These are phyloP conservation scores for Picea abies DNA, from an alignment of 83 land plant species.

Conservation along the genomic window DNA sequence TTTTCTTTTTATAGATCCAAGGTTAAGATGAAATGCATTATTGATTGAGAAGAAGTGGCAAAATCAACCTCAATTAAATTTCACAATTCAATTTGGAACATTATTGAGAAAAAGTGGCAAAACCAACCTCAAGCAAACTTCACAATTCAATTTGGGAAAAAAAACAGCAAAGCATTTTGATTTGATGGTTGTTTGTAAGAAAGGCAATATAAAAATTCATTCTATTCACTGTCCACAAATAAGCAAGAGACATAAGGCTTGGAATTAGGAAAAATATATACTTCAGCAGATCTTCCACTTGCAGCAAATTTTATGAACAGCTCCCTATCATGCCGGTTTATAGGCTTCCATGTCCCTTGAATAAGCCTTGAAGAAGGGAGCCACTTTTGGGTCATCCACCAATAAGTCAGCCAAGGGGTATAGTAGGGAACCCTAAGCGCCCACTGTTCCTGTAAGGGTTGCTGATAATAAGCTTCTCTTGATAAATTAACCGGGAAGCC, in stretches of 20 bases:
- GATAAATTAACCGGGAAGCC: conserved; percentile 31
- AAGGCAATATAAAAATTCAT: not conserved
- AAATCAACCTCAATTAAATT: not conserved
- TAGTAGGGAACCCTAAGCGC: conserved; percentile 39
- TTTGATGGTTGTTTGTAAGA: not conserved
- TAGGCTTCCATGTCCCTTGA: not conserved
- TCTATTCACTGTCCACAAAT: not conserved
- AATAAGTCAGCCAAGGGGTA: conserved; percentile 41
- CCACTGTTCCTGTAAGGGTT: conserved; percentile 28
- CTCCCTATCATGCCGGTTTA: conserved; percentile 12
- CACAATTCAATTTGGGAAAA: not conserved
- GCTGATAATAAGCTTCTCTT: conserved; percentile 17
- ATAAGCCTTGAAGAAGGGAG: conserved; percentile 33
- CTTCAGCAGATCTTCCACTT: conserved; percentile 2
- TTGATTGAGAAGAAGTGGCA: not conserved
- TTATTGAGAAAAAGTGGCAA: not conserved
- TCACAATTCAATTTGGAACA: not conserved
- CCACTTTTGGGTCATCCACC: conserved; percentile 65
- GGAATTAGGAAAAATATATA: not conserved
- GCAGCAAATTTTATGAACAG: not conserved
- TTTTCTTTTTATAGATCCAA: conserved; percentile 15
- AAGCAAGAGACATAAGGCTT: not conserved
- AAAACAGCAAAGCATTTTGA: not conserved
- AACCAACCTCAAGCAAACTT: not conserved
- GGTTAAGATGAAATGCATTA: not conserved